These are phyloP conservation scores for Microdochium bolleyi DNA, from an alignment of 2,329 filamentous ascomycete genomes.

Conservation along the genomic window DNA sequence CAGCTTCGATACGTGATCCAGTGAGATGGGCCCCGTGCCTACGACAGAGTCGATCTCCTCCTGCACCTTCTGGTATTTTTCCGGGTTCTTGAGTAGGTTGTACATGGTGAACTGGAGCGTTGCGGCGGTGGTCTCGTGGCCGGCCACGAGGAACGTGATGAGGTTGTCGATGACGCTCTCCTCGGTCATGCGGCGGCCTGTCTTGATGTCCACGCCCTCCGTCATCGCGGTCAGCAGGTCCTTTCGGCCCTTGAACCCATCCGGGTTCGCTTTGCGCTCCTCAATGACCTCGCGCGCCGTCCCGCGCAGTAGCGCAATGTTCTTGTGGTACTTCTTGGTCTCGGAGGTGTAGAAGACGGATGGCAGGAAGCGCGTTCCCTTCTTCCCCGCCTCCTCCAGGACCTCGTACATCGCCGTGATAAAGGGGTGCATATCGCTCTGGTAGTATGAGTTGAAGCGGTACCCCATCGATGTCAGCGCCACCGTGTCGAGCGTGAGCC, in stretches of 20 bases:
- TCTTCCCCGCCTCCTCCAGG: conserved; percentile 33
- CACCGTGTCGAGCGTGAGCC: conserved; percentile 54
- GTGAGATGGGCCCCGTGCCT: conserved; percentile 31
- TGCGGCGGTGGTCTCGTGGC: conserved; percentile 48
- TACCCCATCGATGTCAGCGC: conserved; percentile 48
- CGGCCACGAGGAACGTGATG: conserved; percentile 43
- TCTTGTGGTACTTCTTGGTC: conserved; percentile 20
- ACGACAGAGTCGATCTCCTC: conserved; percentile 44
- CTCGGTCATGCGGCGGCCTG: conserved; percentile 36
- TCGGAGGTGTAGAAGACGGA: conserved; percentile 12
- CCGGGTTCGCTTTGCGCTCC: conserved; percentile 30
- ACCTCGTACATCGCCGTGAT: conserved; percentile 42
- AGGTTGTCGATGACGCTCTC: conserved; percentile 41
- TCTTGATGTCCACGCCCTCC: conserved; percentile 39
- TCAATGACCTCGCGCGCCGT: conserved; percentile 36
- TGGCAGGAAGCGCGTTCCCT: conserved; percentile 17
- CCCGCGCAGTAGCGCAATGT: conserved; percentile 30
- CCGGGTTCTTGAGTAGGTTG: conserved; percentile 40
- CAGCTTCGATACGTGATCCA: conserved; percentile 39
- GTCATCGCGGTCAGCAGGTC: conserved; percentile 47
- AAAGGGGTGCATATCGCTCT: conserved; percentile 48
- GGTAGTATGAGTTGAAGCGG: conserved; percentile 53
- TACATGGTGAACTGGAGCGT: conserved; percentile 40
- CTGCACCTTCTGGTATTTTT: conserved; percentile 36
- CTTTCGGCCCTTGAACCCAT: conserved; percentile 25